Percentiles rank a stretch among this genome's conserved stretches.
Conservation (phyloP, 1,139 yeast genomes). For the Magnusiomyces suaveolens region DNA sequence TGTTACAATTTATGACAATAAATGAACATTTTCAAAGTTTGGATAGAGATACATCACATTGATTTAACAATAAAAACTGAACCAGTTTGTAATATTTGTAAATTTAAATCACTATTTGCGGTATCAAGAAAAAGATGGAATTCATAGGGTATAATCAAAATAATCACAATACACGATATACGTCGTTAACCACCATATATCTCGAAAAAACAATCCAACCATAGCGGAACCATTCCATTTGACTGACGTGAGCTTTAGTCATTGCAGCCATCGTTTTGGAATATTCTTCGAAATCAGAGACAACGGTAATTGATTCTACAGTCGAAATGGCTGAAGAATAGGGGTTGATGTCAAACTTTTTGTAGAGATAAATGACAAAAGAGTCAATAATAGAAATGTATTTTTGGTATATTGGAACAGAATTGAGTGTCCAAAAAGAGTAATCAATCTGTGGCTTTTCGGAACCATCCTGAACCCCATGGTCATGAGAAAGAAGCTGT, state of each 20-base stretch:
- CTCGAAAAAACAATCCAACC: slow-evolving; percentile 76
- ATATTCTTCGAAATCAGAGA: slow-evolving; percentile 40
- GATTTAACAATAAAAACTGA: too few relatives aligned
- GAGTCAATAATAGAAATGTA: slow-evolving; percentile 31
- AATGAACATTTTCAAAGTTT: too few relatives aligned
- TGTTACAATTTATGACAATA: too few relatives aligned
- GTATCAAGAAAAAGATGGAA: too few relatives aligned
- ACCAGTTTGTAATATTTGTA: too few relatives aligned
- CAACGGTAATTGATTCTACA: slow-evolving; percentile 29
- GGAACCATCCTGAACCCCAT: neutral
- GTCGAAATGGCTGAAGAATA: neutral
- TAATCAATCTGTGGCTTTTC: slow-evolving; percentile 5
- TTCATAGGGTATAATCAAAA: too few relatives aligned
- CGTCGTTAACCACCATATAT: slow-evolving; percentile 61
- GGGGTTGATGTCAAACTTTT: neutral
- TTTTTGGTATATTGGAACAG: slow-evolving; percentile 34
- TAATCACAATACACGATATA: slow-evolving; percentile 26
- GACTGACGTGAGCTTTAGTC: slow-evolving; percentile 76
- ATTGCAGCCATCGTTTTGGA: slow-evolving; percentile 61
- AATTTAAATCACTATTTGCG: too few relatives aligned
- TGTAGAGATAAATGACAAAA: slow-evolving; percentile 17
- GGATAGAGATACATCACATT: too few relatives aligned
- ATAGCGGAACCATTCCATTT: slow-evolving; percentile 93
- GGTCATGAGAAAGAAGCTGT: slow-evolving; percentile 28
- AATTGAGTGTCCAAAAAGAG: slow-evolving; percentile 28